Evolutionary conservation across 2,329 filamentous ascomycete genomes (phyloP), one percentile per base, ranked within the genome.

Genomic region (Talaromyces sp.): DNA sequence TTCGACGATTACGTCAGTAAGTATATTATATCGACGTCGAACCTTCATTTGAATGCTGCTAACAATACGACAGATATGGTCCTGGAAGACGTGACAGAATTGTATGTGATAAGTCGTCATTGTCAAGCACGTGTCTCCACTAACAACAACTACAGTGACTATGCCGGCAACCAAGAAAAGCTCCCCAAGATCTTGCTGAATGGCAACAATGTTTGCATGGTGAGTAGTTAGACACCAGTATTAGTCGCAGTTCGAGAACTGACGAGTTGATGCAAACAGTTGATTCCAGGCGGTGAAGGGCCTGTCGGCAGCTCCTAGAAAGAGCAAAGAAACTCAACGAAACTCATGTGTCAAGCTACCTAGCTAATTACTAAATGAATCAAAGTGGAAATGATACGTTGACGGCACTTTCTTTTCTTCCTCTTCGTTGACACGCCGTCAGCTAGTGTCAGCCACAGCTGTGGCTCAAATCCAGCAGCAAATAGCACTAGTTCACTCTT

Each of bases 1-100:
- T 99, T 99, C 72, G 95, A 99, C 76, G 95, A 99, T 84, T 99
- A 98, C 81, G 95, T 99, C 84, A 99, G 93, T 97, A 84, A 82
- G 93, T 96, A 72, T 50, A 56, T 40, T 57, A 54, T 58, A 40
- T 54, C 57, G 54, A 25, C 23, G 12, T 2, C 8, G 21, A 18
- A 31, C 14, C 12, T n/a, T 31, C n/a, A 3, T 18, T 50, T 35
- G 39, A n/a, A 31, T 37, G 23, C 12, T 48, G 25, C 52, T 62
- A 57, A 62, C 54, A 23, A 2, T 28, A 23, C 40, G 48, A 6
- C 69, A 98, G 93, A 99, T 79, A 99, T 99, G 93, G 95, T 99
- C 6, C 80, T 99, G 35, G 93, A 97, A 75, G 92, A 99, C 69
- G 95, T 98, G 66, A 97, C 92, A 37, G 95, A 99, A 80, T 96